Evolutionary conservation across 2,329 filamentous ascomycete species (phyloP), one percentile per base, ranked within the genome.

Genomic region (Thelonectria rubi): DNA sequence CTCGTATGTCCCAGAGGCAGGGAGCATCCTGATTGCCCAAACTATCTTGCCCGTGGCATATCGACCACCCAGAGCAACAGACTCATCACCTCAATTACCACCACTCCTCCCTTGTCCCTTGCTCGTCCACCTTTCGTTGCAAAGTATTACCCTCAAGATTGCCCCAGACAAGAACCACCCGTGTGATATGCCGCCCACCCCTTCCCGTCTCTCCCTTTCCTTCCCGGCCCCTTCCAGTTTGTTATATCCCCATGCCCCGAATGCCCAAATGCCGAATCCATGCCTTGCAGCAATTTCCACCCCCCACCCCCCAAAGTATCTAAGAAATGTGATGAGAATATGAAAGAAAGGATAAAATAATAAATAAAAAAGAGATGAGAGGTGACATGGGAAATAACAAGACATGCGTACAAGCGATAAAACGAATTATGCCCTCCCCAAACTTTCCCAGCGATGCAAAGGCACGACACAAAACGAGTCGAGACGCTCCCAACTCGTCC

Each of bases 261-360:
- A 37, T 62, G 17, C 51, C 56, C 20, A 65, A 21, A 45, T 20
- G 17, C 17, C 17, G 17, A 40, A 18, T 48, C 60, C 64, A 60
- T 70, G 69, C 70, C 68, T 72, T 59, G 69, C 69, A 71, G 69
- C 70, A 71, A 55, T 59, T 64, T 59, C 45, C 62, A 43, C 64
- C 24, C 45, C 62, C n/a, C n/a, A n/a, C n/a, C n/a, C 62, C 58
- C 15, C 26, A 30, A 52, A 61, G 47, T 70, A 68, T 72, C 40
- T 60, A 60, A 65, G 24, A 64, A 49, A 59, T 30, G 26, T 30
- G 26, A 65, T 12, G 57, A 55, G 20, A 45, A 46, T 58, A 63
- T 45, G 52, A 53, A 53, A 69, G 20, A 56, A 30, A 47, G 39
- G 15, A 55, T 57, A 57, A 55, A 32, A 55, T 56, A 60, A 51